phyloP scores from a whole-genome alignment of 1,284 basidiomycete genomes.

The Apiotrichum gracile region DNA sequence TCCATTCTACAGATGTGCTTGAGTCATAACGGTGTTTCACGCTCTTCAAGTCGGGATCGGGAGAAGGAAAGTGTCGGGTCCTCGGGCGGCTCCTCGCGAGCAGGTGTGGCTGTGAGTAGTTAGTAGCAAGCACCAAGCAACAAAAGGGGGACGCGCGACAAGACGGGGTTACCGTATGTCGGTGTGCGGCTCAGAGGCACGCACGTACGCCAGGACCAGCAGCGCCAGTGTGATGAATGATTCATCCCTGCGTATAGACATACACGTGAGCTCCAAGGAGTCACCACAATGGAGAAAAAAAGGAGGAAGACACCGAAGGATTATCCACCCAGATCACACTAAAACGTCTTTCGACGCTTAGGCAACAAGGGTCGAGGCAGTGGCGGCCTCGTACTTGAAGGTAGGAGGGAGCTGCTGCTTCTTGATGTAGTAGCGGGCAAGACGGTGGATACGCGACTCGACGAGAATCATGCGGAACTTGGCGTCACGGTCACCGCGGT shows the following conservation, averaged over 20 bases:
- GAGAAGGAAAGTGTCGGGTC: background rate
- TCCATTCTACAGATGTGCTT: background rate
- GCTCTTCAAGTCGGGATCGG: background rate
- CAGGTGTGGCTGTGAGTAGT: constrained; percentile 6
- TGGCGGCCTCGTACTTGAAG: constrained; percentile 95
- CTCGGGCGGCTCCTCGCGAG: background rate
- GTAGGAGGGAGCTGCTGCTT: constrained; percentile 95
- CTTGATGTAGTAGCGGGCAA: constrained; percentile 94
- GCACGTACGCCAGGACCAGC: constrained; percentile 7
- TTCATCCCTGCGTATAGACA: constrained; percentile 11
- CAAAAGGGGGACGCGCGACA: background rate
- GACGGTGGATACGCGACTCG: constrained; percentile 97
- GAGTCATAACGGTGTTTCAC: background rate
- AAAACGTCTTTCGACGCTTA: too few species aligned
- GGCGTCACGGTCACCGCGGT: constrained; percentile 97
- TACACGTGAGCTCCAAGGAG: background rate
- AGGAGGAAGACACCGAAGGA: too few species aligned
- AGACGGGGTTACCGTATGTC: constrained; percentile 3
- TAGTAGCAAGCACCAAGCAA: background rate
- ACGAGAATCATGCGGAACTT: constrained; percentile 98
- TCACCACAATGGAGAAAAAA: background rate
- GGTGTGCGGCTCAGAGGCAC: constrained; percentile 1
- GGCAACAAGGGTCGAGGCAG: constrained; percentile 60
- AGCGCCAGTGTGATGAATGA: constrained; percentile 4
- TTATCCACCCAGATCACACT: background rate